phyloP scores from a whole-genome alignment of 1,139 yeast species.

The Yamadazyma diddensiae region DNA sequence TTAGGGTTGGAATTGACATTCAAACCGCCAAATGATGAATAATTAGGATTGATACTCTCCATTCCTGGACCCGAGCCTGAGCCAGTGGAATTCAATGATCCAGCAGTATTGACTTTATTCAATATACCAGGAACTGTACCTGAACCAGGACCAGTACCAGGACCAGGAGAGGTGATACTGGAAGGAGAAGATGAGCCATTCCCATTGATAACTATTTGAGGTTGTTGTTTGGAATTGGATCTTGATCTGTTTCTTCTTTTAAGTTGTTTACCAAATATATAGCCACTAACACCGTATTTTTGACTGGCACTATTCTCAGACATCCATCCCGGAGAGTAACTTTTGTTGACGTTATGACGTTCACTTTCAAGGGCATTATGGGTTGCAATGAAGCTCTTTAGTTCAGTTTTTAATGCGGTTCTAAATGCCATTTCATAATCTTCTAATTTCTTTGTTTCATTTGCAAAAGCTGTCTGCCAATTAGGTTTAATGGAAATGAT shows the following conservation, averaged over 20 bases:
- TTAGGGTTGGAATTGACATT: background rate
- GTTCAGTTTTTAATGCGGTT: conserved; percentile 27
- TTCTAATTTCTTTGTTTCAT: conserved; percentile 27
- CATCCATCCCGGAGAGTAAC: conserved; percentile 32
- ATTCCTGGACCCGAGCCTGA: background rate
- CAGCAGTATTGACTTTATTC: background rate
- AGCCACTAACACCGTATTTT: conserved; percentile 40
- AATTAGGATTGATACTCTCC: background rate
- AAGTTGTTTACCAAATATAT: conserved; percentile 29
- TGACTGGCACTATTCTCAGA: conserved; percentile 41
- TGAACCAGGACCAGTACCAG: background rate
- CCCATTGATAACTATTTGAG: background rate
- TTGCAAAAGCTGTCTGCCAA: conserved; percentile 35
- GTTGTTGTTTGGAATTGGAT: conserved; percentile 10
- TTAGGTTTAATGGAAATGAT: conserved; percentile 28
- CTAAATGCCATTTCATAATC: conserved; percentile 36
- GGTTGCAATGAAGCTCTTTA: conserved; percentile 29
- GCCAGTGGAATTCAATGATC: background rate
- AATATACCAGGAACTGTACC: too few species aligned
- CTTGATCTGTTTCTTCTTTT: conserved; percentile 13
- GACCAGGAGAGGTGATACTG: background rate
- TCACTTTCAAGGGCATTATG: conserved; percentile 32
- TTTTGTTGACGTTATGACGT: conserved; percentile 23
- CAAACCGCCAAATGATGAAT: background rate
- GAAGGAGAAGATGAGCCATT: conserved; percentile 5